Conservation (phyloP, 768 basidiomycete genomes). For the Lepiota brunneoincarnata region DNA sequence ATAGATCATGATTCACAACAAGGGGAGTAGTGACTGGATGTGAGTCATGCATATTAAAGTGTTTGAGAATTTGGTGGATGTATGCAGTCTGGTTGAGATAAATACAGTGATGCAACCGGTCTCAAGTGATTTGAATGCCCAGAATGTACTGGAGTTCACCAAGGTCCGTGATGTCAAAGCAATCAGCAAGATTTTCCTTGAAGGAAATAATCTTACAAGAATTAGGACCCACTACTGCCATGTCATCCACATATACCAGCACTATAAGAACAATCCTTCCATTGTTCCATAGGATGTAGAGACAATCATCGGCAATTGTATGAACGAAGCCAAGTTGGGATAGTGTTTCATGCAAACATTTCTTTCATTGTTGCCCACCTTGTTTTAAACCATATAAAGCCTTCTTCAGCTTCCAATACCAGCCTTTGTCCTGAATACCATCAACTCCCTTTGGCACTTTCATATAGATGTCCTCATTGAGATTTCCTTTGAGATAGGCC, state of each 20-base stretch:
- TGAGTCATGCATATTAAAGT: conserved; percentile 19
- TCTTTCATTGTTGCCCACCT: conserved; percentile 27
- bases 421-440: conserved; percentile 11
- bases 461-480: conserved; percentile 28
- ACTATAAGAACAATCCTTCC: conserved; percentile 6
- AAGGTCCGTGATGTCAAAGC: conserved; percentile 28
- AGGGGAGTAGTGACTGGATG: conserved; percentile 23
- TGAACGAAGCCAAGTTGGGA: conserved; percentile 6
- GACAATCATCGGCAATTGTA: conserved; percentile 13
- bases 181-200: conserved; percentile 17
- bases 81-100: conserved; percentile 26
- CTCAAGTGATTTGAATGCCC: conserved; percentile 26
- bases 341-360: conserved; percentile 3
- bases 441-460: conserved; percentile 18
- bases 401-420: conserved; percentile 19
- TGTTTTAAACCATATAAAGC: conserved; percentile 37
- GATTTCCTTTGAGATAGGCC: conserved; percentile 19
- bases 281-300: conserved; percentile 12
- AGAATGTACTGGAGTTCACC: conserved; percentile 27
- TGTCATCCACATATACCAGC: conserved; percentile 16
- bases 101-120: conserved; percentile 17
- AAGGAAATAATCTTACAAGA: conserved; percentile 16
- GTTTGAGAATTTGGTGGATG: conserved; percentile 23
- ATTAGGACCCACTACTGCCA: conserved; percentile 10
- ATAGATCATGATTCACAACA: conserved; percentile 21